These are phyloP conservation scores for Pichia sporocuriosa DNA, from an alignment of 805 yeast genomes.

Conservation along the genomic window DNA sequence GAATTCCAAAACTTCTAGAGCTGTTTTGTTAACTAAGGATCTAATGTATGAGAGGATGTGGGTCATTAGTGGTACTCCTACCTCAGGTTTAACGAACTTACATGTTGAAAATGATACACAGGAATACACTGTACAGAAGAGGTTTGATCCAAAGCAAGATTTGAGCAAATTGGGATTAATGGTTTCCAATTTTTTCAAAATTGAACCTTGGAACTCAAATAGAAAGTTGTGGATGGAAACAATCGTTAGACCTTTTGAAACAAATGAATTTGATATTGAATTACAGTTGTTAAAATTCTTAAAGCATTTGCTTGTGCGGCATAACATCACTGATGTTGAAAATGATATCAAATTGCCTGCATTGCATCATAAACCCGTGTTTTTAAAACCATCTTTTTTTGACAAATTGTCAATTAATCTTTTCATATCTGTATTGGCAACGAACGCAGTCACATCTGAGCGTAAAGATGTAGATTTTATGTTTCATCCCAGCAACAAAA, in stretches of 20 bases:
- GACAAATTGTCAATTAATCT: constrained; percentile 56
- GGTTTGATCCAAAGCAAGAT: constrained; percentile 48
- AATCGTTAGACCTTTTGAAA: constrained; percentile 44
- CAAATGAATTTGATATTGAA: constrained; percentile 34
- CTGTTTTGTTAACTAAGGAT: constrained; percentile 41
- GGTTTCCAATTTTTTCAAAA: constrained; percentile 45
- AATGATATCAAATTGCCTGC: constrained; percentile 51
- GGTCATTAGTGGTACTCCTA: constrained; percentile 75
- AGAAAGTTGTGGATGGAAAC: constrained; percentile 40
- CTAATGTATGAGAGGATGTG: constrained; percentile 56
- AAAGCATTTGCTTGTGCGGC: constrained; percentile 48
- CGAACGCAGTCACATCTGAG: constrained; percentile 69
- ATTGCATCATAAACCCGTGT: constrained; percentile 50
- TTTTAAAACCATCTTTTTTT: constrained; percentile 55
- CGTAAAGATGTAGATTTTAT: constrained; percentile 60
- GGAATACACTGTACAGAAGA: constrained; percentile 41
- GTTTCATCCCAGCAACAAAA: constrained; percentile 56
- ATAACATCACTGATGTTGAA: constrained; percentile 47
- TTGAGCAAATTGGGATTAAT: constrained; percentile 46
- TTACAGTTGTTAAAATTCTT: constrained; percentile 37
- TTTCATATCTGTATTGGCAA: constrained; percentile 60
- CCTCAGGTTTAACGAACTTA: constrained; percentile 57
- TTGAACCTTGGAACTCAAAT: constrained; percentile 51
- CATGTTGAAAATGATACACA: constrained; percentile 36
- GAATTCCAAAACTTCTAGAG: constrained; percentile 44